Evolutionary conservation across 2,329 filamentous ascomycete genomes (phyloP).

Genomic region (Sclerotinia trifoliorum): DNA sequence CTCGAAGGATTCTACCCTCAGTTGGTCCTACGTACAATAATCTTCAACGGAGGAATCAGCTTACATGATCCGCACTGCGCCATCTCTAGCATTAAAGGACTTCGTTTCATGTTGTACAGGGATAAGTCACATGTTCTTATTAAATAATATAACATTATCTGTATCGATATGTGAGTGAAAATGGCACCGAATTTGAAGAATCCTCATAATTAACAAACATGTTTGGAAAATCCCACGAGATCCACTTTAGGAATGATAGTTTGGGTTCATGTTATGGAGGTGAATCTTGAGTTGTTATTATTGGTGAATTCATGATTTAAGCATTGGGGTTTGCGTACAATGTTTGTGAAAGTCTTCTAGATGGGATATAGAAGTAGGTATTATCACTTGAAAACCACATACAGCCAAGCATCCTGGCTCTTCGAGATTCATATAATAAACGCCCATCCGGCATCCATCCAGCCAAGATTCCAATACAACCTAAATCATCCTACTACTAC

Average conservation of each 20-base stretch:
- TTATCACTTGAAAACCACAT: background rate
- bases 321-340: background rate
- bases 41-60: background rate
- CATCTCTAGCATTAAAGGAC: background rate
- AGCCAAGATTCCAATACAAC: background rate
- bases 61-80: background rate
- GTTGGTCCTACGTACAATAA: background rate
- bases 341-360: background rate
- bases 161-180: background rate
- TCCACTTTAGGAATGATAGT: background rate
- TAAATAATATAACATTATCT: background rate
- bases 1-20: background rate
- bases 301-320: background rate
- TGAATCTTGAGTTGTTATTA: background rate
- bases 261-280: background rate
- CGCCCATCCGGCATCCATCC: background rate
- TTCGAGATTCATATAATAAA: background rate
- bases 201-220: background rate
- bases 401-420: background rate
- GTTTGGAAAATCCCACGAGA: background rate
- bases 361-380: background rate
- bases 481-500: background rate
- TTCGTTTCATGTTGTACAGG: background rate
- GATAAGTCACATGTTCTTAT: background rate
- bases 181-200: too few species aligned